Percentiles rank a stretch among this genome's conserved stretches.
phyloP scores from a whole-genome alignment of 2,329 filamentous ascomycete species.

The Drechslerella coelobrocha region DNA sequence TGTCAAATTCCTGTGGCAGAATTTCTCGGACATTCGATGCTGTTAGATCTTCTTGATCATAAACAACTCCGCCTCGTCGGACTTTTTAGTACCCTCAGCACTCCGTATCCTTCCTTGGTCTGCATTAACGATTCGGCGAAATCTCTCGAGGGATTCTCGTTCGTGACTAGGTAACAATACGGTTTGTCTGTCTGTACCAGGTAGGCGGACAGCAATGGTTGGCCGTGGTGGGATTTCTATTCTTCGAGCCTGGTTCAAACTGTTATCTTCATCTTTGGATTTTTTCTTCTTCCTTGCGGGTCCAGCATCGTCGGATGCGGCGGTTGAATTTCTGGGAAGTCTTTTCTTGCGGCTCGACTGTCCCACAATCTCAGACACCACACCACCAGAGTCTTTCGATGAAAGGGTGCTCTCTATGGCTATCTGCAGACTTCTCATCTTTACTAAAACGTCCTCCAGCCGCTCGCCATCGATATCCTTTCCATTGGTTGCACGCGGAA shows the following conservation, averaged over 20 bases:
- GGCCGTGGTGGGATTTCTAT: neutral
- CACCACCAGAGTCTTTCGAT: too few species aligned
- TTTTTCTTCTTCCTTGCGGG: neutral
- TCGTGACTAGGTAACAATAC: neutral
- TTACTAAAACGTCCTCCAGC: neutral
- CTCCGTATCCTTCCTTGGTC: neutral
- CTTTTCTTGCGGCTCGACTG: too few species aligned
- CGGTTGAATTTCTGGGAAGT: too few species aligned
- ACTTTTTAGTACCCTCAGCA: neutral
- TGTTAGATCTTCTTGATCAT: neutral
- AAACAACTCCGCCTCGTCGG: neutral
- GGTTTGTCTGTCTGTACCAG: neutral
- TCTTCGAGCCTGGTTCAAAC: neutral
- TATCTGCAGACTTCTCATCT: too few species aligned
- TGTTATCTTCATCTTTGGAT: neutral
- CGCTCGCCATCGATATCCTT: neutral
- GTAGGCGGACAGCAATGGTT: constrained; percentile 11
- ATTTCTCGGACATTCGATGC: neutral
- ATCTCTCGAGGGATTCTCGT: constrained; percentile 4
- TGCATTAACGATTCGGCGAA: constrained; percentile 8
- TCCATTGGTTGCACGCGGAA: neutral
- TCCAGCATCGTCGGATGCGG: neutral
- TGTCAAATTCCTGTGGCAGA: too few species aligned
- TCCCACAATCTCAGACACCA: too few species aligned
- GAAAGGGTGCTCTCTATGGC: too few species aligned